Percentiles rank a stretch among this genome's conserved stretches.
Evolutionary conservation across 352 stramenopile genomes (phyloP).

Genomic region (Pythium guiyangense): DNA sequence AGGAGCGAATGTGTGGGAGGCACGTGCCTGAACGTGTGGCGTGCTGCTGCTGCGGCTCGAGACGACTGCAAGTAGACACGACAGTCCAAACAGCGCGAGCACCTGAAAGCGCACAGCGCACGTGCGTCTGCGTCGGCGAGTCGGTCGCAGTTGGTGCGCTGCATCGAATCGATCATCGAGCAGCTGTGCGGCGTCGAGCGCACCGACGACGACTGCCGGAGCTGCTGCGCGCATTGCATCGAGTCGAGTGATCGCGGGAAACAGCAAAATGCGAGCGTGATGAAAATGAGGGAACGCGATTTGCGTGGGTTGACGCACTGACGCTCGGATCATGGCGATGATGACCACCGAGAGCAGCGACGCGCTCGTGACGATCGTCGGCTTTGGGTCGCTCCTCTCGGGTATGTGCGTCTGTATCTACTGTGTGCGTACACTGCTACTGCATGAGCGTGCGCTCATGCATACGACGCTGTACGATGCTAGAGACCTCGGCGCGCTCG

Average conservation of each 20-base stretch:
- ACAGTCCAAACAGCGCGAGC: not conserved
- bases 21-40: not conserved
- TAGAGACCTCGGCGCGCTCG: slow-evolving; percentile 72
- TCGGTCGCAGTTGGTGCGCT: too few species aligned
- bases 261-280: not conserved
- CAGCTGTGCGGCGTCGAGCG: too few species aligned
- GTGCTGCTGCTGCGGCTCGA: not conserved
- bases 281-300: not conserved
- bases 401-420: slow-evolving; percentile 14
- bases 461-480: too few species aligned
- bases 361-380: slow-evolving; percentile 74
- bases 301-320: not conserved
- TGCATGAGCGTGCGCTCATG: not conserved
- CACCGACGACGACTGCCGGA: too few species aligned
- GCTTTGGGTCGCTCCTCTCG: slow-evolving; percentile 89
- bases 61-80: not conserved
- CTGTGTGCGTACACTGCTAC: not conserved
- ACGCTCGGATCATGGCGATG: not conserved
- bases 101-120: not conserved
- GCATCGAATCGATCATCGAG: too few species aligned
- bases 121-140: not conserved
- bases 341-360: not conserved
- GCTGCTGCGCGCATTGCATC: not conserved
- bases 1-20: not conserved
- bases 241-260: not conserved